These are phyloP conservation scores for Colletotrichum filicis DNA, from an alignment of 2,329 filamentous ascomycete species.

Conservation along the genomic window DNA sequence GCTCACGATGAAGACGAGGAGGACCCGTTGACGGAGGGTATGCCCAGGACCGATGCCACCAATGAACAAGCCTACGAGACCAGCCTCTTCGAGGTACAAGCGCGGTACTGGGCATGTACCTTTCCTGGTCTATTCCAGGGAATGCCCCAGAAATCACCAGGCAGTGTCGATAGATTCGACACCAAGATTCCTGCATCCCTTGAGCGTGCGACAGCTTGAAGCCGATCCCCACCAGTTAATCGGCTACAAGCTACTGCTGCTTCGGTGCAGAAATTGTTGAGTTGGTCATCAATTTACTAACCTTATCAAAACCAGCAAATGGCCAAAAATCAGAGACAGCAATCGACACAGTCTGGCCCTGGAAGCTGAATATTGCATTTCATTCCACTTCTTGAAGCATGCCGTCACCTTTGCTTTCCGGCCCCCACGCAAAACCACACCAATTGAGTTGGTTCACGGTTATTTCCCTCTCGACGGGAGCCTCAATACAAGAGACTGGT, in stretches of 20 bases:
- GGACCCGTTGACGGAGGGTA: slow-evolving; percentile 3
- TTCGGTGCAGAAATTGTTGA: not conserved
- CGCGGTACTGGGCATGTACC: slow-evolving; percentile 22
- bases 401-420: not conserved
- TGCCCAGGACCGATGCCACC: slow-evolving; percentile 16
- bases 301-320: not conserved
- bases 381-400: not conserved
- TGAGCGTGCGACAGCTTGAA: slow-evolving; percentile 1
- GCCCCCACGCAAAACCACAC: slow-evolving; percentile 1
- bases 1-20: not conserved
- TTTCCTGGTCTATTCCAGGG: slow-evolving; percentile 1
- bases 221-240: not conserved
- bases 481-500: not conserved
- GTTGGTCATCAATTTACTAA: not conserved
- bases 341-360: not conserved
- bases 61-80: not conserved
- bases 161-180: not conserved
- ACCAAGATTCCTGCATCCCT: slow-evolving; percentile 16
- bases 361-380: not conserved
- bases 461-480: not conserved
- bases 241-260: not conserved
- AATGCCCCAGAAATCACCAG: slow-evolving; percentile 7
- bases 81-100: slow-evolving; percentile 12
- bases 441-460: slow-evolving; percentile 1
- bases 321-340: not conserved